Evolutionary conservation across 257 asterid genomes (phyloP).

Genomic region (Marsdenia floribunda): DNA sequence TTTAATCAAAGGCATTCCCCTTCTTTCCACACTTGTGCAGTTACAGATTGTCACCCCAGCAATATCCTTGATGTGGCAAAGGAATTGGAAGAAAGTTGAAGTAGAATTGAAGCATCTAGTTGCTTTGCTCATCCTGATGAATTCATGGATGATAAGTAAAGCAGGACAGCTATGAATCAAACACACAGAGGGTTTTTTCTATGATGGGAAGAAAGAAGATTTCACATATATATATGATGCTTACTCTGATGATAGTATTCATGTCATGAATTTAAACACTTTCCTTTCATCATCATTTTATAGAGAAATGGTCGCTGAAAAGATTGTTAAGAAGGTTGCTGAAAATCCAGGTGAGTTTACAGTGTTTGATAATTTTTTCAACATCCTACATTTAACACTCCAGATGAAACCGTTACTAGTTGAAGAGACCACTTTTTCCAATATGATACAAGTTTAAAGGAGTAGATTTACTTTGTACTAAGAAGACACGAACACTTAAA

Average conservation of each 20-base stretch:
- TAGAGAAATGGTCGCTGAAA: not conserved
- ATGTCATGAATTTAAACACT: not conserved
- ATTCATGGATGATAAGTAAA: not conserved
- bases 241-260: not conserved
- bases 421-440: not conserved
- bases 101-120: not conserved
- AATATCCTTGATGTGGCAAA: not conserved
- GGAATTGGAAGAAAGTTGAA: too few species aligned
- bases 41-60: not conserved
- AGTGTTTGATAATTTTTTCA: not conserved
- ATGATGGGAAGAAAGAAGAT: not conserved
- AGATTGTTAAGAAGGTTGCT: not conserved
- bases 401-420: too few species aligned
- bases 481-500: not conserved
- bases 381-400: not conserved
- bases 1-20: not conserved
- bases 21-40: not conserved
- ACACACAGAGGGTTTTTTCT: not conserved
- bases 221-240: not conserved
- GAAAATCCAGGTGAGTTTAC: not conserved
- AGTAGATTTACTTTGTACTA: too few species aligned
- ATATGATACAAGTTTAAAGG: not conserved
- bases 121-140: not conserved
- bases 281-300: not conserved
- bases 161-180: not conserved